Conservation (phyloP, 306 rosid genomes). For the Casuarina glauca region DNA sequence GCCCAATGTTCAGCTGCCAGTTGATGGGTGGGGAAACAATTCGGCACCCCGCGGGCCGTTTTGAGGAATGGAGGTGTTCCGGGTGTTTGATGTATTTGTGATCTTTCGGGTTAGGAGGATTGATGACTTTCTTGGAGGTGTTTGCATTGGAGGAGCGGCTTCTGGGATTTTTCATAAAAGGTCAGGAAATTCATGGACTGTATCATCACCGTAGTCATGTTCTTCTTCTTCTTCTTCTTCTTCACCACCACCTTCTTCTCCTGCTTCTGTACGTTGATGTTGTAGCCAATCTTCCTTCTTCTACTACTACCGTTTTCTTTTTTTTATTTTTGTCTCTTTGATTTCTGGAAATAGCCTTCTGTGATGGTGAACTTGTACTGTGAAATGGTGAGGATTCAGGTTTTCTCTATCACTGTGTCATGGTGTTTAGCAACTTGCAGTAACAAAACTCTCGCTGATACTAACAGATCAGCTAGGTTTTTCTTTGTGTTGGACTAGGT, state of each 20-base stretch:
- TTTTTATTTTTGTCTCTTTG: constrained; percentile 27
- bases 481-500: background rate
- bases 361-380: constrained; percentile 12
- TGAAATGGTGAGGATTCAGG: constrained; percentile 32
- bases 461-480: background rate
- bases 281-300: constrained; percentile 16
- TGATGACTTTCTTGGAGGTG: background rate
- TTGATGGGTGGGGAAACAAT: constrained; percentile 58
- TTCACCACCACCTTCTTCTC: background rate
- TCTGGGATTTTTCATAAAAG: constrained; percentile 31
- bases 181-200: constrained; percentile 50
- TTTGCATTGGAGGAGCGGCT: constrained; percentile 28
- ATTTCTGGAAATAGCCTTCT: constrained; percentile 16
- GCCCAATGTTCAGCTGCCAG: constrained; percentile 79
- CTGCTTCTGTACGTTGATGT: constrained; percentile 14
- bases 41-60: constrained; percentile 45
- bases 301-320: constrained; percentile 18
- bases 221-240: background rate
- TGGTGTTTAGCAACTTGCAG: constrained; percentile 2
- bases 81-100: background rate
- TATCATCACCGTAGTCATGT: constrained; percentile 8
- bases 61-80: constrained; percentile 19
- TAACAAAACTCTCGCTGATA: constrained; percentile 8
- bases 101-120: background rate
- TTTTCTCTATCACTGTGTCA: constrained; percentile 4